phyloP scores from a whole-genome alignment of 2,329 filamentous ascomycete genomes.

The Microsporum ferrugineum region DNA sequence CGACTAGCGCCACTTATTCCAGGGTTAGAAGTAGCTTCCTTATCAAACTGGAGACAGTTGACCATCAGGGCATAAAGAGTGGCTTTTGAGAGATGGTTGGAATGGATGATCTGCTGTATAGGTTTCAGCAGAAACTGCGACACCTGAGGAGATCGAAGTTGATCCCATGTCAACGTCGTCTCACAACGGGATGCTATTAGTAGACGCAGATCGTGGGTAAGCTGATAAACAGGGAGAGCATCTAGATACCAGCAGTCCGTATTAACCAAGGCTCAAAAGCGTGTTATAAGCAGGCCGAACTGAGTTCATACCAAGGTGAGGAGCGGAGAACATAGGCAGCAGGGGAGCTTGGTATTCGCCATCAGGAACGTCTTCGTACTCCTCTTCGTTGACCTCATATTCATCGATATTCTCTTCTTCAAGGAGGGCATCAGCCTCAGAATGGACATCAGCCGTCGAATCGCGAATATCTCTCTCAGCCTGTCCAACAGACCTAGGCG shows the following conservation, averaged over 20 bases:
- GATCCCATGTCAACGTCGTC: conserved; percentile 87
- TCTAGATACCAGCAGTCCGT: conserved; percentile 41
- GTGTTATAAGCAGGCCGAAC: neutral
- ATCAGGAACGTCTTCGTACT: conserved; percentile 24
- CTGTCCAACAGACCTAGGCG: neutral
- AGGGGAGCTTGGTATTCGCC: conserved; percentile 37
- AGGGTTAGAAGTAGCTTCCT: conserved; percentile 70
- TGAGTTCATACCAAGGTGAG: conserved; percentile 53
- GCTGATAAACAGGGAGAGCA: conserved; percentile 73
- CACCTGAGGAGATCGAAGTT: conserved; percentile 87
- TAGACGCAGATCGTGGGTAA: conserved; percentile 80
- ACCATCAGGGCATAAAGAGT: conserved; percentile 85
- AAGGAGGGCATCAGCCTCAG: neutral
- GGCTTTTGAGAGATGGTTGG: conserved; percentile 71
- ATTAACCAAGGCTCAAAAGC: neutral
- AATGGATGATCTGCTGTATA: conserved; percentile 78
- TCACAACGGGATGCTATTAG: conserved; percentile 77
- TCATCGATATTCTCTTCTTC: conserved; percentile 24
- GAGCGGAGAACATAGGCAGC: conserved; percentile 69
- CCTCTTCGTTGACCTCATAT: conserved; percentile 31
- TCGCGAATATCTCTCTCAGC: neutral
- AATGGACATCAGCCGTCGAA: neutral
- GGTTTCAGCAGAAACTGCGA: conserved; percentile 94
- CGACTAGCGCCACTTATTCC: conserved; percentile 73
- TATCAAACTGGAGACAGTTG: conserved; percentile 85